Percentiles rank a stretch among this genome's conserved stretches.
phyloP scores from a whole-genome alignment of 257 asterid genomes.

The Jacaranda copaia region DNA sequence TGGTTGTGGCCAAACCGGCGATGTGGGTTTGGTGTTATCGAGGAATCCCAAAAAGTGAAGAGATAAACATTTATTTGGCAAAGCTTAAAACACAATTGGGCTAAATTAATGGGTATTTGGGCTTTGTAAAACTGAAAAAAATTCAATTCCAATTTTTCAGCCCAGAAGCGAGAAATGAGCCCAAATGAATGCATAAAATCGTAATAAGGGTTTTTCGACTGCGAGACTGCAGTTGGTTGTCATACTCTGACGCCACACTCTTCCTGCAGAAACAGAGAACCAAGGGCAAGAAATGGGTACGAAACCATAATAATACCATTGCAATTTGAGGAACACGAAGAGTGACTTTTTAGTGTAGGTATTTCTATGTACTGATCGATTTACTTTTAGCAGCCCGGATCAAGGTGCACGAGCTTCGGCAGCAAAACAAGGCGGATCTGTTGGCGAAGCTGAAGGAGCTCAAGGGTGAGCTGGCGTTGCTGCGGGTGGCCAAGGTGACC shows the following conservation, averaged over 20 bases:
- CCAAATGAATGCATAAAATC: background rate
- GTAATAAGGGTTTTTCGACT: conserved; percentile 30
- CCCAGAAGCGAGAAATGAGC: background rate
- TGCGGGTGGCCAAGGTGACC: conserved; percentile 68
- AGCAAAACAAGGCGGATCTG: conserved; percentile 60
- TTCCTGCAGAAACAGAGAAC: conserved; percentile 32
- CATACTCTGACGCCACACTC: conserved; percentile 15
- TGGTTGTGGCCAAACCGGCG: no score
- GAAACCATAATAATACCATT: background rate
- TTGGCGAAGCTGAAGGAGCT: conserved; percentile 61
- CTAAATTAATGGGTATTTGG: background rate
- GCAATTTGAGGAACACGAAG: no score
- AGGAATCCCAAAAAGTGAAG: no score
- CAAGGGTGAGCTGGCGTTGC: conserved; percentile 62
- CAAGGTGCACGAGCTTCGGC: conserved; percentile 74
- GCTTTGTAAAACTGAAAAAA: background rate
- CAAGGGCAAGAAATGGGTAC: conserved; percentile 36
- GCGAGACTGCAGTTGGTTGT: background rate
- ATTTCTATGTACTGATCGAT: background rate
- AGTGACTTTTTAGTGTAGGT: background rate
- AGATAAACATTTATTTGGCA: no score
- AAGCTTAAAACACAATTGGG: no score
- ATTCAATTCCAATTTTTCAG: background rate
- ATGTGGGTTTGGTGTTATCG: no score
- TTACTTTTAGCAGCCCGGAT: conserved; percentile 52